Conservation (phyloP, 1,139 yeast genomes). For the Nakaseomyces delphensis region DNA sequence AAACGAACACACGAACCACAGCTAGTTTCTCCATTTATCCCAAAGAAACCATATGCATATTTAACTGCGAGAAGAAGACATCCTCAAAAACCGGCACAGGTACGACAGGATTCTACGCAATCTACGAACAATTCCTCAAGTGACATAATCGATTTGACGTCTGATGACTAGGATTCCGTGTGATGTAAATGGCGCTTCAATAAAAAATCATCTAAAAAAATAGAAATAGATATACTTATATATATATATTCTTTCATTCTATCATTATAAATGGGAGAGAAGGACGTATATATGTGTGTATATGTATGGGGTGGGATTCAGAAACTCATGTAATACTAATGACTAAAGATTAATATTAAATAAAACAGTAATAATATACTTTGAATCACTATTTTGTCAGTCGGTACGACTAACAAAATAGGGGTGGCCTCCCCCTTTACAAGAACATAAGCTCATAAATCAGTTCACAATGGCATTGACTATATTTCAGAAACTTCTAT, state of each 20-base stretch:
- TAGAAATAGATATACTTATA: no score
- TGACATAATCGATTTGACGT: constrained; percentile 7
- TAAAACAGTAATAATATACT: no score
- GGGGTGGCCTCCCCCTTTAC: no score
- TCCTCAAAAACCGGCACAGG: not conserved
- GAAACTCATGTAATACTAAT: not conserved
- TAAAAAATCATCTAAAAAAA: no score
- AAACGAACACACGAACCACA: constrained; percentile 4
- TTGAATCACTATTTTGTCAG: no score
- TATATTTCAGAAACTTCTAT: no score
- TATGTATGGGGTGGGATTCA: not conserved
- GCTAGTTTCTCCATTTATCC: constrained; percentile 7
- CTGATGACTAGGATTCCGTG: constrained; percentile 1
- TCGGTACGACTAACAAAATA: no score
- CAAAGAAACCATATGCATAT: constrained; percentile 8
- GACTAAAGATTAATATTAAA: no score
- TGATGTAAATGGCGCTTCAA: no score
- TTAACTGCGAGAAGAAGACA: constrained; percentile 7
- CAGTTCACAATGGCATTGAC: no score
- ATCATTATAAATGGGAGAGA: not conserved
- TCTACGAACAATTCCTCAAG: not conserved
- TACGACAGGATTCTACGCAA: not conserved
- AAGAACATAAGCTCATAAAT: no score
- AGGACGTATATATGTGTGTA: not conserved
- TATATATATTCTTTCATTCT: no score